Percentiles rank a stretch among this genome's conserved stretches.
phyloP scores from a whole-genome alignment of 148 eudicot species.

The Camellia granthamiana region DNA sequence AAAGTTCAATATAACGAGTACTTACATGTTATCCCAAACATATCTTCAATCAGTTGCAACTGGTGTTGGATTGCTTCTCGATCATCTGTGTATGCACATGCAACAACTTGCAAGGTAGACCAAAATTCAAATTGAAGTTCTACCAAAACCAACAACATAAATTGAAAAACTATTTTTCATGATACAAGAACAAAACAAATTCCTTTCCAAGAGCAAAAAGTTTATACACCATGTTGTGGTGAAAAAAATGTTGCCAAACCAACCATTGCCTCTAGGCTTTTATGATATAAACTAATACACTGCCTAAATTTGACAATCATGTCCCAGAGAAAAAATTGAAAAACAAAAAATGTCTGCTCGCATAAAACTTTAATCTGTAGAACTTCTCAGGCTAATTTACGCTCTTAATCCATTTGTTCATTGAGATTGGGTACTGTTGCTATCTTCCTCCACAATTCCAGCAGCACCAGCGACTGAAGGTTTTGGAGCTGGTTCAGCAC shows the following conservation, averaged over 20 bases:
- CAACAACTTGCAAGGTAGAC: neutral
- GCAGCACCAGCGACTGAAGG: conserved; percentile 10
- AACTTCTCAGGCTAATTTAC: conserved; percentile 2
- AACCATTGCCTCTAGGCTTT: neutral
- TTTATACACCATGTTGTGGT: neutral
- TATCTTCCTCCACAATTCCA: conserved; percentile 10
- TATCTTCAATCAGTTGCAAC: neutral
- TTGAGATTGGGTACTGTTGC: conserved; percentile 1
- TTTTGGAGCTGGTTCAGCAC: conserved; percentile 20
- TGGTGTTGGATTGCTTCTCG: neutral
- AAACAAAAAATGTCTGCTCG: neutral
- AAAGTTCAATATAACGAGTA: neutral
- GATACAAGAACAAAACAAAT: conserved; percentile 3
- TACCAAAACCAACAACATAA: neutral
- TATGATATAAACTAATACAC: neutral
- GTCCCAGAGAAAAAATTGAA: conserved; percentile 1
- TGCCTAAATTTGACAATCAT: neutral
- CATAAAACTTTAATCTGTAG: conserved; percentile 7
- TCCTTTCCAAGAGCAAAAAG: conserved; percentile 1
- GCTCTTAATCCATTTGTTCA: neutral
- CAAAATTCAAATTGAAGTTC: neutral
- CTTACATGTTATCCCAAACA: neutral
- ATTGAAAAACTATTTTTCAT: neutral
- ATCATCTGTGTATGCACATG: neutral
- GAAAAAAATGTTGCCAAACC: neutral